Conservation (phyloP, 2,329 filamentous ascomycete genomes). For the Cytospora piceicola region DNA sequence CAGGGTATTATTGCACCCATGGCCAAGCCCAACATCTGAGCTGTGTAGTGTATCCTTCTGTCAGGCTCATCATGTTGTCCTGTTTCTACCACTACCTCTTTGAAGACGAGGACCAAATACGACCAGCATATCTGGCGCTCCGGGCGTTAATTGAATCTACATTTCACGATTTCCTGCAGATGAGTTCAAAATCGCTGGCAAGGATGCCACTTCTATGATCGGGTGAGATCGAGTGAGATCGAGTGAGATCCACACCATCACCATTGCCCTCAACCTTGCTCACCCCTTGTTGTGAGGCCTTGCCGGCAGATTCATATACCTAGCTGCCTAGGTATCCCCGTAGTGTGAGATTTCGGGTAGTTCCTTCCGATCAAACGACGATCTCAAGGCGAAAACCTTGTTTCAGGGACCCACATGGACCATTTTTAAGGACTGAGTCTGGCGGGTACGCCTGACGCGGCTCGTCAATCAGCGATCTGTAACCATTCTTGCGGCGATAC, state of each 20-base stretch:
- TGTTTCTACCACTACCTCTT: background rate
- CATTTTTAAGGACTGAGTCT: background rate
- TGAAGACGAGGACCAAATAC: background rate
- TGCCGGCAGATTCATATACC: background rate
- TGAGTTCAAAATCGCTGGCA: background rate
- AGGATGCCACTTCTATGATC: background rate
- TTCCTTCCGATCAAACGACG: background rate
- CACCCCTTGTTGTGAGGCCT: background rate
- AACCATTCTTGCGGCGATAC: background rate
- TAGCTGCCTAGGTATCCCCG: too few relatives aligned
- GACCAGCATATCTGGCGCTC: conserved; percentile 1
- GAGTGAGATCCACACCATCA: background rate
- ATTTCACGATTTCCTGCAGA: background rate
- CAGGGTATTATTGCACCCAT: conserved; percentile 89
- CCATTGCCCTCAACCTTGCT: background rate
- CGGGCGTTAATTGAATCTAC: background rate
- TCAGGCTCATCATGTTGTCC: background rate
- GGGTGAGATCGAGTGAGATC: background rate
- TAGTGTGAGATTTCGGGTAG: conserved; percentile 4
- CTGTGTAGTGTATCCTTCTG: background rate
- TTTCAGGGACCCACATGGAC: background rate
- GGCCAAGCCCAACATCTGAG: conserved; percentile 67
- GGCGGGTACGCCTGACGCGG: background rate
- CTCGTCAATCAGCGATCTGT: background rate
- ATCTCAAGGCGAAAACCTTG: background rate